phyloP scores from a whole-genome alignment of 306 rosid genomes.

The Cucumis melo region DNA sequence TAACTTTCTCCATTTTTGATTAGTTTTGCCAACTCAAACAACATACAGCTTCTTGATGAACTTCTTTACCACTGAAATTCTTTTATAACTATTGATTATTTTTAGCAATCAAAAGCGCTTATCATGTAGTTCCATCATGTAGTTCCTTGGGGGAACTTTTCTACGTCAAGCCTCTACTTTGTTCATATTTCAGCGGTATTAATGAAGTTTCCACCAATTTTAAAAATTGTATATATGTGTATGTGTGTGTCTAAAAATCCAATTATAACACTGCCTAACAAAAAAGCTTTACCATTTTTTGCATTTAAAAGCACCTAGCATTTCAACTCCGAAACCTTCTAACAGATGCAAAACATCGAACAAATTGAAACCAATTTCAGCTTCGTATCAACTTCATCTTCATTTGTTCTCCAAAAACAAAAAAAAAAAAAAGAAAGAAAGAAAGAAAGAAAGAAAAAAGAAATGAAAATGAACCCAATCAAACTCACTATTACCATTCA shows the following conservation, averaged over 20 bases:
- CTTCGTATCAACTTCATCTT: background rate
- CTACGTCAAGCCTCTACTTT: background rate
- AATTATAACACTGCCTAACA: background rate
- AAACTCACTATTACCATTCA: background rate
- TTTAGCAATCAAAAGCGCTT: too few relatives aligned
- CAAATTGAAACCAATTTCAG: background rate
- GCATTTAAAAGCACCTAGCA: background rate
- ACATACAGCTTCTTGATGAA: too few relatives aligned
- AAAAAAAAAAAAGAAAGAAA: background rate
- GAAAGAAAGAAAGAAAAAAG: background rate
- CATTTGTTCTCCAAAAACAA: background rate
- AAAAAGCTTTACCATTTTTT: background rate
- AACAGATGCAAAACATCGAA: background rate
- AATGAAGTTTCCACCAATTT: background rate
- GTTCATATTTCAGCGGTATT: background rate
- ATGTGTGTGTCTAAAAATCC: too few relatives aligned
- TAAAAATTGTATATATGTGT: too few relatives aligned
- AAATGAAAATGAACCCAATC: background rate
- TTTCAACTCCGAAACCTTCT: background rate
- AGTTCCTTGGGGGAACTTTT: background rate
- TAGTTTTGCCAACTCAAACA: too few relatives aligned
- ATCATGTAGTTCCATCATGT: too few relatives aligned
- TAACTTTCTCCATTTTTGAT: too few relatives aligned
- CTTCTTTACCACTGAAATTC: too few relatives aligned
- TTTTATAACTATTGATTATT: too few relatives aligned